Evolutionary conservation across 2,329 filamentous ascomycete genomes (phyloP).

Genomic region (Xylariaceae sp.): DNA sequence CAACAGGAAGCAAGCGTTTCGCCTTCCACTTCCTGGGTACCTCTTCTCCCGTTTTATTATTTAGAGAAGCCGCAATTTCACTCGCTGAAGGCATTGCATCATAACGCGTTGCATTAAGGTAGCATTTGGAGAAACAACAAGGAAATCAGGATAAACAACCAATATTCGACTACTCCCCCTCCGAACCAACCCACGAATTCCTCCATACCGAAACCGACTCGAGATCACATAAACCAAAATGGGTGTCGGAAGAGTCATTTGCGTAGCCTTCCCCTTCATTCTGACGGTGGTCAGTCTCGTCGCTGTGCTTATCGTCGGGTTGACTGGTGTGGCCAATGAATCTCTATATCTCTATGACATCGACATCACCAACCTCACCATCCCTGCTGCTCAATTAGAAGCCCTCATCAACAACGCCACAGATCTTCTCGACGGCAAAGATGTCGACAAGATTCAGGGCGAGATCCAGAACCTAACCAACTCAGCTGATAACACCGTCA

Average conservation of each 20-base stretch:
- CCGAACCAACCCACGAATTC: too few species aligned
- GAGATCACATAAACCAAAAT: too few species aligned
- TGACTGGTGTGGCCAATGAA: constrained; percentile 54
- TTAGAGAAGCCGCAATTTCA: background rate
- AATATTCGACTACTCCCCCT: too few species aligned
- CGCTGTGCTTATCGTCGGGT: constrained; percentile 57
- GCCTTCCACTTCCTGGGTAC: constrained; percentile 6
- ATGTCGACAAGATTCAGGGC: constrained; percentile 4
- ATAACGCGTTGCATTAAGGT: constrained; percentile 1
- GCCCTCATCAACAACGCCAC: constrained; percentile 20
- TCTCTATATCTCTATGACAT: constrained; percentile 56
- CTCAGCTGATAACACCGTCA: constrained; percentile 8
- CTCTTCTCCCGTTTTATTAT: background rate
- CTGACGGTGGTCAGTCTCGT: constrained; percentile 75
- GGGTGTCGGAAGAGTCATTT: constrained; percentile 73
- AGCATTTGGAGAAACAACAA: background rate
- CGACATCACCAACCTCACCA: constrained; percentile 58
- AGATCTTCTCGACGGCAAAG: constrained; percentile 9
- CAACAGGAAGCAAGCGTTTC: background rate
- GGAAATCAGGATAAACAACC: background rate
- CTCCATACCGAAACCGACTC: too few species aligned
- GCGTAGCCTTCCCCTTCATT: constrained; percentile 81
- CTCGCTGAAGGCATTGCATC: constrained; percentile 11
- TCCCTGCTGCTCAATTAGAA: constrained; percentile 38
- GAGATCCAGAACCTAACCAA: background rate